phyloP scores from a whole-genome alignment of 2,329 filamentous ascomycete species.

The Rutstroemia sydowiana region DNA sequence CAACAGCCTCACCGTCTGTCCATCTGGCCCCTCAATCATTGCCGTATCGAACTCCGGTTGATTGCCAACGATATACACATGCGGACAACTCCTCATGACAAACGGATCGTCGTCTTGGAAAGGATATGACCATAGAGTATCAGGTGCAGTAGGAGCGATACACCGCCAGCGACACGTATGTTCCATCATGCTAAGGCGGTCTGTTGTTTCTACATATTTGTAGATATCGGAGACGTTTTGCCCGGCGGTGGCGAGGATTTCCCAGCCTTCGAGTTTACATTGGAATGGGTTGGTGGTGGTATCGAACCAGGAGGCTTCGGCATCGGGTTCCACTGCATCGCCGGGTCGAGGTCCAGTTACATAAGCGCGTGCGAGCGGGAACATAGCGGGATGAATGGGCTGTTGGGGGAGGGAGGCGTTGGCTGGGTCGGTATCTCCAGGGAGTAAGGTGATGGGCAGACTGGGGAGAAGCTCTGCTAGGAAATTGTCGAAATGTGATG shows the following conservation, averaged over 20 bases:
- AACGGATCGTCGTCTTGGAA: conserved; percentile 93
- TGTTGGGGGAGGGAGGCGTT: conserved; percentile 89
- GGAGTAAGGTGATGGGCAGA: conserved; percentile 81
- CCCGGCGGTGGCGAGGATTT: conserved; percentile 76
- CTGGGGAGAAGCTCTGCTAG: conserved; percentile 74
- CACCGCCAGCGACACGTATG: conserved; percentile 88
- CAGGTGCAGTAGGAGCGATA: conserved; percentile 86
- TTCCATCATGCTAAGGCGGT: conserved; percentile 85
- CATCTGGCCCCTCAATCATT: conserved; percentile 57
- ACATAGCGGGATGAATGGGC: conserved; percentile 86
- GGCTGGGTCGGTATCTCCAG: conserved; percentile 77
- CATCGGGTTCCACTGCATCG: conserved; percentile 28
- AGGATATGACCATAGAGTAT: conserved; percentile 93
- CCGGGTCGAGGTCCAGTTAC: conserved; percentile 34
- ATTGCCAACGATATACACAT: conserved; percentile 84
- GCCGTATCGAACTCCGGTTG: conserved; percentile 72
- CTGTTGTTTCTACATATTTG: conserved; percentile 76
- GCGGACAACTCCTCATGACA: conserved; percentile 75
- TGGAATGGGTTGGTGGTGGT: conserved; percentile 90
- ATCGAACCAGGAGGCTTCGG: conserved; percentile 69
- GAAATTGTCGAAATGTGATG: conserved; percentile 76
- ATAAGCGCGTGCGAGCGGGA: conserved; percentile 68
- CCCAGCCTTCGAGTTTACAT: conserved; percentile 83
- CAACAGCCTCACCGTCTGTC: conserved; percentile 70
- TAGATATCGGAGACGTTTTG: conserved; percentile 93